These are phyloP conservation scores for Amanita subjunquillea DNA, from an alignment of 768 basidiomycete genomes.

Conservation along the genomic window DNA sequence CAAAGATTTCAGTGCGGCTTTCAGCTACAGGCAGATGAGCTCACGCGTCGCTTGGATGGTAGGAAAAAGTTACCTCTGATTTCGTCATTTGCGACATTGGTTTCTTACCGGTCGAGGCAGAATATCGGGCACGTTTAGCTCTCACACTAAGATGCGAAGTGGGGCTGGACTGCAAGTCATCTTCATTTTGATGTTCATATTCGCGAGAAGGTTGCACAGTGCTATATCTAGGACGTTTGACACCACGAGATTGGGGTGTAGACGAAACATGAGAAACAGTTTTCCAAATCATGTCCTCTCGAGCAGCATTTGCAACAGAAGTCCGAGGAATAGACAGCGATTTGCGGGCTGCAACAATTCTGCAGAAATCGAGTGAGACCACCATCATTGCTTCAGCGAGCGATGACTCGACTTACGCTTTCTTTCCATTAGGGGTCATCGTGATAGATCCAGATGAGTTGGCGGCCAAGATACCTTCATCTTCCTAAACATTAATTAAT, in stretches of 20 bases:
- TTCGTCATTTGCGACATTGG: conserved; percentile 26
- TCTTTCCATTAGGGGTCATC: conserved; percentile 34
- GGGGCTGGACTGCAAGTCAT: conserved; percentile 3
- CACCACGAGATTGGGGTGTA: conserved; percentile 9
- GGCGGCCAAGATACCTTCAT: conserved; percentile 30
- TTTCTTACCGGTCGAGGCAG: conserved; percentile 11
- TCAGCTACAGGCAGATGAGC: conserved; percentile 13
- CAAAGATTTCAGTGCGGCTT: conserved; percentile 16
- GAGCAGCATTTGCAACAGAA: conserved; percentile 13
- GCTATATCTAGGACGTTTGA: conserved; percentile 14
- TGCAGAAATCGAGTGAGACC: conserved; percentile 9
- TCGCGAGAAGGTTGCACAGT: conserved; percentile 3
- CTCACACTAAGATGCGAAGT: neutral
- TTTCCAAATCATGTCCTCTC: conserved; percentile 30
- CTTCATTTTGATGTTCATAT: neutral
- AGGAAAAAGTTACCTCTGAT: conserved; percentile 23
- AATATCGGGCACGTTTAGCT: conserved; percentile 7
- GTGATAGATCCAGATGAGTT: conserved; percentile 25
- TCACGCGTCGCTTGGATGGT: neutral
- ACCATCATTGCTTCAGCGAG: neutral
- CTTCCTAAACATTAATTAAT: conserved; percentile 20
- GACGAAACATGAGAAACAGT: conserved; percentile 19
- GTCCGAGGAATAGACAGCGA: conserved; percentile 16
- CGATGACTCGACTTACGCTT: conserved; percentile 23
- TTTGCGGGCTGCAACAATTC: conserved; percentile 23